Evolutionary conservation across 805 yeast species (phyloP).

Genomic region (Candida qinlingensis): DNA sequence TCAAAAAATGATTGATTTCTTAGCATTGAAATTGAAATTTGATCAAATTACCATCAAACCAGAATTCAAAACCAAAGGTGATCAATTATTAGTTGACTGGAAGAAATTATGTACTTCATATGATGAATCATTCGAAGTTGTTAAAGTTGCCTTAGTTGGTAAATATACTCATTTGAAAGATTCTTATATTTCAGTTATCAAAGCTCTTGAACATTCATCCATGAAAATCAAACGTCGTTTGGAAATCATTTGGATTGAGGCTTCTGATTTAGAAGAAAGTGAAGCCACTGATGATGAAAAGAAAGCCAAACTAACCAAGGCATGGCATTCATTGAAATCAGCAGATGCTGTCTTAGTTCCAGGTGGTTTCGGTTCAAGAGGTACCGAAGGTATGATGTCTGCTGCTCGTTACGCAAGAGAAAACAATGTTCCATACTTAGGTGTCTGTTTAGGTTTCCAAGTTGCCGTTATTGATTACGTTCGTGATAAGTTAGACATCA

Average conservation of each 20-base stretch:
- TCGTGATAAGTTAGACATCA: constrained; percentile 67
- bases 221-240: constrained; percentile 83
- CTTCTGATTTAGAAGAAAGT: constrained; percentile 78
- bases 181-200: constrained; percentile 90
- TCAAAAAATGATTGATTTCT: constrained; percentile 74
- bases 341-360: constrained; percentile 98
- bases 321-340: constrained; percentile 89
- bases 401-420: constrained; percentile 99
- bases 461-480: constrained; percentile 93
- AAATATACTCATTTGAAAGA: constrained; percentile 95
- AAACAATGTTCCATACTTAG: constrained; percentile 87
- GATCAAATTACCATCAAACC: constrained; percentile 38
- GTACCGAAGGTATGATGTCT: constrained; percentile 96
- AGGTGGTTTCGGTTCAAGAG: constrained; percentile 97
- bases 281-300: constrained; percentile 55
- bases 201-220: constrained; percentile 91
- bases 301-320: constrained; percentile 81
- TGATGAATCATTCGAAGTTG: constrained; percentile 80
- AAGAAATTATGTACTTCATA: constrained; percentile 67
- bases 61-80: constrained; percentile 62
- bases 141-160: constrained; percentile 94
- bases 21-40: constrained; percentile 63
- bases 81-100: constrained; percentile 71
- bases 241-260: constrained; percentile 94
- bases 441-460: constrained; percentile 97